Base-by-base conservation (phyloP, 108 stramenopile species). In the Ochromonas danica region DNA sequence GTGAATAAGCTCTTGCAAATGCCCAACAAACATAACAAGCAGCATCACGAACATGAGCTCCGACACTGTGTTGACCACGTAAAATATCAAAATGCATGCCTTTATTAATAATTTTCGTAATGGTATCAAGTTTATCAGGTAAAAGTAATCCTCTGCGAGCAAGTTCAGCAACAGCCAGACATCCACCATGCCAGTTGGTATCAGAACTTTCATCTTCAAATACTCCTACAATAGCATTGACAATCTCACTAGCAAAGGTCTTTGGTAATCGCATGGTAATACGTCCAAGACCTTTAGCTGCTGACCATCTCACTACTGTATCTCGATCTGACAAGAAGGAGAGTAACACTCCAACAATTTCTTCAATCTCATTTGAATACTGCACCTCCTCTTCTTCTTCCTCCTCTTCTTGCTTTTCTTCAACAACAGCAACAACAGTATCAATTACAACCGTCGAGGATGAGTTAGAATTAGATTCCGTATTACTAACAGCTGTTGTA, bases 21-120 rank as follows among this genome's bases (percentile, higher is more conserved):
- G 98, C 96, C 98, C 98, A 99, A 81, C 92, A 96, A 6, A 96
- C 95, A 80, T 99, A 99, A 74, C 96, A 98, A 25, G 95, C 95
- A 0, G 98, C 95, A 84, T 99, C 98, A 25, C 98, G 84, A 39
- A 99, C 98, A 79, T 99, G 93, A 0, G 96, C 85, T 0, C 98
- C 98, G 0, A 98, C 93, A 72, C 94, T 93, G 35, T 91, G 88
- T 71, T 93, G 90, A 6, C 92, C 91, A 22, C 94, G 80, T 33
- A 90, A 88, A 22, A 94, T 88, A 82, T 99, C 98, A 81, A 93
- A 99, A 42, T 39, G 40, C 65, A 86, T 61, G 36, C 80, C 85
- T 3, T 90, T 43, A 1, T 1, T 57, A 71, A 42, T 45, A 22
- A 39, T 3, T 42, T 96, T 96, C 42, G 95, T 91, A 10, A 95